Percentiles rank a stretch among this genome's conserved stretches.
These are phyloP conservation scores for Pneumocystis wakefieldiae DNA, from an alignment of 1,139 yeast genomes.

Conservation along the genomic window DNA sequence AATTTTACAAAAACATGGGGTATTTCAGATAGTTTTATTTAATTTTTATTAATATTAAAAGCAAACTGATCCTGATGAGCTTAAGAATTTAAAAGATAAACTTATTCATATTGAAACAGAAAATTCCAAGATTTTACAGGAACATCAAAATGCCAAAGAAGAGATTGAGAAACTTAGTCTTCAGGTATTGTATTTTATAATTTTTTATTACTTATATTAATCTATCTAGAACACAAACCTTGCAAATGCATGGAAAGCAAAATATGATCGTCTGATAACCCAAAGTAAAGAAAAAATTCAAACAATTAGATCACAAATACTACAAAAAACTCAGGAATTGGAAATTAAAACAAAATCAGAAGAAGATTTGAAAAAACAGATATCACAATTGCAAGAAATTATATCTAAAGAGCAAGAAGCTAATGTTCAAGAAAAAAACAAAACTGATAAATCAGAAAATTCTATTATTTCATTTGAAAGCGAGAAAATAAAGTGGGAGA, in stretches of 20 bases:
- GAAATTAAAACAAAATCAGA: constrained; percentile 19
- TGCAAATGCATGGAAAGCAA: constrained; percentile 12
- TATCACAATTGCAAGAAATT: constrained; percentile 23
- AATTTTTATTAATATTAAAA: constrained; percentile 12
- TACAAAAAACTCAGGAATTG: constrained; percentile 15
- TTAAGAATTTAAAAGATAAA: constrained; percentile 22
- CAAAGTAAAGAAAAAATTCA: constrained; percentile 7
- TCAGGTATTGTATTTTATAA: constrained; percentile 27
- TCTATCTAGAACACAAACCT: constrained; percentile 10
- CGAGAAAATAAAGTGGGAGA: constrained; percentile 8
- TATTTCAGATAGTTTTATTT: not conserved
- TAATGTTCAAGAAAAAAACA: constrained; percentile 6
- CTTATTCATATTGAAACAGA: not conserved
- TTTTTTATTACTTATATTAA: constrained; percentile 20
- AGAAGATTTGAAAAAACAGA: constrained; percentile 23
- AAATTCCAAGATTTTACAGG: constrained; percentile 5
- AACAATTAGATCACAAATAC: not conserved
- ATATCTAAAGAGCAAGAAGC: constrained; percentile 2
- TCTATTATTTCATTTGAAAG: constrained; percentile 7
- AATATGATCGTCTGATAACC: constrained; percentile 4
- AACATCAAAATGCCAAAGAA: constrained; percentile 22
- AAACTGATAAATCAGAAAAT: constrained; percentile 7
- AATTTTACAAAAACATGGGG: constrained; percentile 32
- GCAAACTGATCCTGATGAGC: constrained; percentile 35
- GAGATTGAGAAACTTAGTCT: constrained; percentile 25